Percentiles rank a stretch among this genome's conserved stretches.
These are phyloP conservation scores for Trypanosoma melophagium DNA, from an alignment of 208 protist genomes.

Conservation along the genomic window DNA sequence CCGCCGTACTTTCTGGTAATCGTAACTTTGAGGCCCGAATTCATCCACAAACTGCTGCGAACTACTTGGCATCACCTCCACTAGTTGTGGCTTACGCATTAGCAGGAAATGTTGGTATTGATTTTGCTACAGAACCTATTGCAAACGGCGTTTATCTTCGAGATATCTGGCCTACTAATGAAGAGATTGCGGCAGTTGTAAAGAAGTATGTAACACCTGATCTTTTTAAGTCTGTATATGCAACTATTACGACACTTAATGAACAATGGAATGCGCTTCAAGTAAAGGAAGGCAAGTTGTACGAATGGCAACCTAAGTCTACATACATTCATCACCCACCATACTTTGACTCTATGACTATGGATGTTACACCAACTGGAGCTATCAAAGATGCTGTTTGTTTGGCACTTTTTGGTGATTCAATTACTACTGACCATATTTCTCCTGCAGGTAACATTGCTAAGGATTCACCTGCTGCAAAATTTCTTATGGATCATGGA, in stretches of 20 bases:
- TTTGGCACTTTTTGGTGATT: slow-evolving; percentile 94
- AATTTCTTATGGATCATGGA: slow-evolving; percentile 74
- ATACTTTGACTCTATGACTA: slow-evolving; percentile 92
- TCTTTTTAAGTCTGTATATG: slow-evolving; percentile 93
- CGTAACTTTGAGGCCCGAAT: slow-evolving; percentile 97
- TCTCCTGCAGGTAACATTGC: slow-evolving; percentile 95
- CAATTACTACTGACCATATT: slow-evolving; percentile 97
- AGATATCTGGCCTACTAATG: slow-evolving; percentile 96
- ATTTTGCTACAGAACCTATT: slow-evolving; percentile 91
- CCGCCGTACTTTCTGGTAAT: slow-evolving; percentile 95
- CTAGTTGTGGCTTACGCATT: slow-evolving; percentile 96
- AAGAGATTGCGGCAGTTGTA: slow-evolving; percentile 77
- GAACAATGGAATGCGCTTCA: slow-evolving; percentile 90
- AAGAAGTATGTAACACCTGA: slow-evolving; percentile 81
- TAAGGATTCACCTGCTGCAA: slow-evolving; percentile 91
- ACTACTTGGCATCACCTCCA: slow-evolving; percentile 96
- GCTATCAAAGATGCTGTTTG: slow-evolving; percentile 80
- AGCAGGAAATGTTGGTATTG: slow-evolving; percentile 93
- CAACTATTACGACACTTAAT: slow-evolving; percentile 88
- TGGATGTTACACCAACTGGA: slow-evolving; percentile 41
- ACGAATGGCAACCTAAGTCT: slow-evolving; percentile 93
- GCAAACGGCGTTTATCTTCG: slow-evolving; percentile 93
- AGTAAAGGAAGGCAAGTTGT: slow-evolving; percentile 85
- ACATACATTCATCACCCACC: slow-evolving; percentile 96
- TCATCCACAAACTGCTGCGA: slow-evolving; percentile 92